These are phyloP conservation scores for Linnemannia zychae DNA, from an alignment of 192 early-diverging fungal genomes.

Conservation along the genomic window DNA sequence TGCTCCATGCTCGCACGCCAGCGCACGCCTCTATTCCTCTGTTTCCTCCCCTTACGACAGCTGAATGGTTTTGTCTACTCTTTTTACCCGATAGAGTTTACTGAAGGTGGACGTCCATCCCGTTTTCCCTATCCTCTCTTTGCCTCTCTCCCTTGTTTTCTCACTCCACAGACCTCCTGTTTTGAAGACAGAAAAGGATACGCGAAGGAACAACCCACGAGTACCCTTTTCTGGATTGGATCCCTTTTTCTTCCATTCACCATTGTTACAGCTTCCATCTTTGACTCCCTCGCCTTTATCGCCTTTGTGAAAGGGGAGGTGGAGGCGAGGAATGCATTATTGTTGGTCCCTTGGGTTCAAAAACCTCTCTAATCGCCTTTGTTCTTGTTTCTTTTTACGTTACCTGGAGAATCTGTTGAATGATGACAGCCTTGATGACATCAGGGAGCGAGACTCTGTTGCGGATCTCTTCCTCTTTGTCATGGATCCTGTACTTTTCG, in stretches of 20 bases:
- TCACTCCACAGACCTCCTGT: not conserved
- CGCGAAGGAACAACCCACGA: not conserved
- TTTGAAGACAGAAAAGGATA: not conserved
- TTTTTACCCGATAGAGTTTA: not conserved
- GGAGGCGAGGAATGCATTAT: not conserved
- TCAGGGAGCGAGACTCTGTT: conserved; percentile 76
- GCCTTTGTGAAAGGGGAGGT: not conserved
- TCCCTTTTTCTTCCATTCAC: not conserved
- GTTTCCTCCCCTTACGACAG: not conserved
- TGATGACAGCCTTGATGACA: conserved; percentile 73
- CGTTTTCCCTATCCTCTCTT: not conserved
- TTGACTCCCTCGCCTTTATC: not conserved
- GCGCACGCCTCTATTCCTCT: not conserved
- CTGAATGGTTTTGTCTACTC: not conserved
- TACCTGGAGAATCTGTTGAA: conserved; percentile 80
- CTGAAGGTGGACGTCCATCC: conserved; percentile 1
- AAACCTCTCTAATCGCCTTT: not conserved
- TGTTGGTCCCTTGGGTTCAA: not conserved
- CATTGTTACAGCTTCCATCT: not conserved
- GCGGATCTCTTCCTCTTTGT: conserved; percentile 64
- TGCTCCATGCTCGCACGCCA: not conserved
- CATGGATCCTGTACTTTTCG: conserved; percentile 79
- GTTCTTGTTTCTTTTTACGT: not conserved
- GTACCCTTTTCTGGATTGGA: not conserved
- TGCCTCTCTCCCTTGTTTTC: not conserved